phyloP scores from a whole-genome alignment of 2,329 filamentous ascomycete genomes.

The Cephalotrichum gorgonifer region DNA sequence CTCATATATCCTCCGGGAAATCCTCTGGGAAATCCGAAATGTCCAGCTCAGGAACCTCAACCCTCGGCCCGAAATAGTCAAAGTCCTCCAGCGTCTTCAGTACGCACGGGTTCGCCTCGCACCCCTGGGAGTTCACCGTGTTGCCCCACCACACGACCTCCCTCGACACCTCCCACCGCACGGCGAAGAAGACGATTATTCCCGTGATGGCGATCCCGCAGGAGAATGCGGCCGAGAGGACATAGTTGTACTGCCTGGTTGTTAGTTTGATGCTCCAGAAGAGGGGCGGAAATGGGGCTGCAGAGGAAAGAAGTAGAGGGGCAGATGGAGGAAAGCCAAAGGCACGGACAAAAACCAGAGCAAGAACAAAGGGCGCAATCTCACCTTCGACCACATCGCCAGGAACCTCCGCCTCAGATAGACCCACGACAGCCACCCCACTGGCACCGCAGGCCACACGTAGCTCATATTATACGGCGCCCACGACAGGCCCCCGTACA shows the following conservation, averaged over 20 bases:
- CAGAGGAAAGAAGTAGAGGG: neutral
- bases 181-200: constrained; percentile 36
- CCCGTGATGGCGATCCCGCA: constrained; percentile 33
- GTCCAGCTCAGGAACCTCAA: no score
- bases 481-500: constrained; percentile 28
- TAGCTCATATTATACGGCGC: constrained; percentile 37
- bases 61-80: constrained; percentile 4
- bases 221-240: constrained; percentile 34
- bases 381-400: constrained; percentile 35
- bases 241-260: constrained; percentile 26
- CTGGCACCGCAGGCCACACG: constrained; percentile 33
- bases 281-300: neutral
- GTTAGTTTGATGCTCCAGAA: neutral
- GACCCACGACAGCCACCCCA: constrained; percentile 37
- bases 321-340: neutral
- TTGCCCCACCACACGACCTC: constrained; percentile 37
- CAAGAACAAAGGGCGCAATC: neutral
- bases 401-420: constrained; percentile 33
- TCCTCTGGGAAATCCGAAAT: no score
- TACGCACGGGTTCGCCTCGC: constrained; percentile 13
- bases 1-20: no score
- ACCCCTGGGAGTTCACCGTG: constrained; percentile 12
- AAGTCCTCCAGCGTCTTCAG: constrained; percentile 10
- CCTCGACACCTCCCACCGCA: constrained; percentile 24
- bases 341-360: no score